Conservation (phyloP, 129 eudicot species). For the Lonicera japonica region DNA sequence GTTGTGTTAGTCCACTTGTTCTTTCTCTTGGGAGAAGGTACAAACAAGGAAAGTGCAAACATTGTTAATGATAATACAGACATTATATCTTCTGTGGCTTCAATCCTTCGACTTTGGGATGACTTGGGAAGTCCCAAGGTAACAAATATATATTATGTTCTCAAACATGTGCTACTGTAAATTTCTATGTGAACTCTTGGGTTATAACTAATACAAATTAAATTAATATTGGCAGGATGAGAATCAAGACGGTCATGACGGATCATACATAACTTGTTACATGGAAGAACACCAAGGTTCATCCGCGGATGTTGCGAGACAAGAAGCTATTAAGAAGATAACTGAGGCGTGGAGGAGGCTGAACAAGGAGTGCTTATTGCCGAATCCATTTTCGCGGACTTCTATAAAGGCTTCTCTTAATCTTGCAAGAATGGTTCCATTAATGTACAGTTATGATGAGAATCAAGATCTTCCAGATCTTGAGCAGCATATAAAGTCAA, state of each 20-base stretch:
- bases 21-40: constrained; percentile 49
- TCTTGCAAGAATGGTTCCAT: constrained; percentile 53
- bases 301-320: constrained; percentile 27
- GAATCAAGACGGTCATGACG: constrained; percentile 57
- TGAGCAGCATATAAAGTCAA: constrained; percentile 26
- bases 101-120: constrained; percentile 70
- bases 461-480: constrained; percentile 42
- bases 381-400: constrained; percentile 21
- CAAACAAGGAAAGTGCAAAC: constrained; percentile 12
- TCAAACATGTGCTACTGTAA: neutral
- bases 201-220: neutral
- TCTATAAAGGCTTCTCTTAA: constrained; percentile 37
- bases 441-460: constrained; percentile 55
- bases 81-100: constrained; percentile 28
- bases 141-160: neutral
- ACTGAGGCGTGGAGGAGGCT: constrained; percentile 46
- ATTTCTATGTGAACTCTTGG: neutral
- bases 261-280: constrained; percentile 47
- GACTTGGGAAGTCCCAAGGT: constrained; percentile 52
- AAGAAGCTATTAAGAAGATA: constrained; percentile 32
- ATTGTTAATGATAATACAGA: constrained; percentile 15
- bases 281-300: constrained; percentile 38
- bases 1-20: constrained; percentile 42
- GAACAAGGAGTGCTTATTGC: constrained; percentile 31
- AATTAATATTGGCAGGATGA: constrained; percentile 32